Conservation (phyloP, 2,329 filamentous ascomycete genomes). For the Hypomyces rosellus region DNA sequence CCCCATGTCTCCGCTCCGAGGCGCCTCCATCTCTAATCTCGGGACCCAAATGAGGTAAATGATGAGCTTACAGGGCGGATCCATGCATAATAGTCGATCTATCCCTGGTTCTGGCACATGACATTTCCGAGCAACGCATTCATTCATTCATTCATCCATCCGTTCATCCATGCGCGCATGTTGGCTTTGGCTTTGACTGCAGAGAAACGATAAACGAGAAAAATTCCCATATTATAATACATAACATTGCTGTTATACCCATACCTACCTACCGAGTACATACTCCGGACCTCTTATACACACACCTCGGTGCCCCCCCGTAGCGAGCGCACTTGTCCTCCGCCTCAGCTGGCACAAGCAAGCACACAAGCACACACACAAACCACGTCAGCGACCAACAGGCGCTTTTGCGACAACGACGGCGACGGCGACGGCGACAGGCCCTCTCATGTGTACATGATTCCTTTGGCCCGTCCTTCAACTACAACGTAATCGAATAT, state of each 20-base stretch:
- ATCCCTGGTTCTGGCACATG: conserved; percentile 8
- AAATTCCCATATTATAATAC: too few relatives aligned
- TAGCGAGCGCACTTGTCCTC: neutral
- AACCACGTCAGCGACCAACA: conserved; percentile 5
- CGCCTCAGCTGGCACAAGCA: conserved; percentile 2
- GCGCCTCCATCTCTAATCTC: conserved; percentile 7
- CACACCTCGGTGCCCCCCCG: too few relatives aligned
- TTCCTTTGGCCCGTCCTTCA: too few relatives aligned
- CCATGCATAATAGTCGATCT: conserved; percentile 7
- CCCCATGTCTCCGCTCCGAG: conserved; percentile 3
- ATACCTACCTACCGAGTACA: too few relatives aligned
- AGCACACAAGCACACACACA: neutral
- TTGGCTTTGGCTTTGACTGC: too few relatives aligned
- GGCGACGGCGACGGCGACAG: too few relatives aligned
- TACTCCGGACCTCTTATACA: too few relatives aligned
- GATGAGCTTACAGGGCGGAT: conserved; percentile 11
- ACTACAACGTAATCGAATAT: too few relatives aligned
- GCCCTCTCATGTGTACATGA: too few relatives aligned
- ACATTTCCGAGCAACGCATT: conserved; percentile 1
- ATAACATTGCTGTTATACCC: too few relatives aligned
- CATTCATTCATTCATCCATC: neutral
- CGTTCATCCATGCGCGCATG: too few relatives aligned
- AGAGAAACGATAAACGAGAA: too few relatives aligned
- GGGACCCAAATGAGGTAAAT: conserved; percentile 1
- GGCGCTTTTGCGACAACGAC: conserved; percentile 1